These are phyloP conservation scores for Phytopythium chamaehyphon DNA, from an alignment of 352 stramenopile genomes.

Conservation along the genomic window DNA sequence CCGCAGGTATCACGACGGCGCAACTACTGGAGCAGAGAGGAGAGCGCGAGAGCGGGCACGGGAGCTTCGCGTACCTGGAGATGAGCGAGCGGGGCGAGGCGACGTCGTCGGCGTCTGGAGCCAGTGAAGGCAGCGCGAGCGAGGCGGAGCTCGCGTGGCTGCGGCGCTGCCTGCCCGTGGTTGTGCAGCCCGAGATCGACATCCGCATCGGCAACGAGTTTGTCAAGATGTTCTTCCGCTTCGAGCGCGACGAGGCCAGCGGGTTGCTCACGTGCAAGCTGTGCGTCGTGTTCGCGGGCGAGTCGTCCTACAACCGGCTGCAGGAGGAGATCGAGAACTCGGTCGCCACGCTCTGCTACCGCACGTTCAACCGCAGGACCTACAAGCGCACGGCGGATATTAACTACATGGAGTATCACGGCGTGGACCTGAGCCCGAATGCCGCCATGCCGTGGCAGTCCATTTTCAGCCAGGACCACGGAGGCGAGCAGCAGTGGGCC, in stretches of 20 bases:
- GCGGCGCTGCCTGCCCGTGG: slow-evolving; percentile 73
- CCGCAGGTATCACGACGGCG: slow-evolving; percentile 3
- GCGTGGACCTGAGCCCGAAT: slow-evolving; percentile 54
- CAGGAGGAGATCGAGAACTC: slow-evolving; percentile 69
- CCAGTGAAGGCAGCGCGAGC: slow-evolving; percentile 10
- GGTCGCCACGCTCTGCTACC: slow-evolving; percentile 74
- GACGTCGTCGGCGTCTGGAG: slow-evolving; percentile 10
- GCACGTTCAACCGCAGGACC: slow-evolving; percentile 80
- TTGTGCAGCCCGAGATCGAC: slow-evolving; percentile 81
- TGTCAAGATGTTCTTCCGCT: slow-evolving; percentile 80
- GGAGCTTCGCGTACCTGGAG: slow-evolving; percentile 34
- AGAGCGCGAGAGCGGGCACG: slow-evolving; percentile 1
- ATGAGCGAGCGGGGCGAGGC: slow-evolving; percentile 33
- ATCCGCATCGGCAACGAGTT: slow-evolving; percentile 78
- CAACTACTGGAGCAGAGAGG: background rate
- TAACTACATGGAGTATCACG: slow-evolving; percentile 85
- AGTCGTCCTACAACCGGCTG: slow-evolving; percentile 83
- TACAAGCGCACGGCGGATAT: slow-evolving; percentile 89
- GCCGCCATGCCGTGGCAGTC: slow-evolving; percentile 44
- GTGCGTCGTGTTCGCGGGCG: slow-evolving; percentile 76
- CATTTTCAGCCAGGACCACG: slow-evolving; percentile 73
- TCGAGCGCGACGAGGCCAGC: slow-evolving; percentile 56
- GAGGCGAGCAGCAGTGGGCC: slow-evolving; percentile 75
- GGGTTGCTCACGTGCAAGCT: slow-evolving; percentile 65
- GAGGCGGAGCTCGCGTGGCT: slow-evolving; percentile 68